These are phyloP conservation scores for Pythium phragmitis DNA, from an alignment of 352 stramenopile species.

Conservation along the genomic window DNA sequence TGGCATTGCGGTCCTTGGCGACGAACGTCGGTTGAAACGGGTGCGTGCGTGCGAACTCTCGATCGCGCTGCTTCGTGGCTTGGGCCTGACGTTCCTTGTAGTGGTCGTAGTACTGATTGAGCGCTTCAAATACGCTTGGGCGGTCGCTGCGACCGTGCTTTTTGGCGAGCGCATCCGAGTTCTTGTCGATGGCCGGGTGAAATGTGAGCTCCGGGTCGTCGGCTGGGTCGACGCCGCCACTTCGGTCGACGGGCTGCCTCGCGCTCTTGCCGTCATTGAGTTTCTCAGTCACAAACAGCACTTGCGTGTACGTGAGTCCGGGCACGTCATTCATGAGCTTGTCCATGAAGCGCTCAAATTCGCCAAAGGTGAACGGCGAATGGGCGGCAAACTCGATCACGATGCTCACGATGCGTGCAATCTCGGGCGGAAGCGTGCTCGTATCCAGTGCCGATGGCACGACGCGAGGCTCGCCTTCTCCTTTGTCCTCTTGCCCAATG, in stretches of 20 bases:
- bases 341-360: slow-evolving; percentile 61
- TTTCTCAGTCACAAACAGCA: slow-evolving; percentile 63
- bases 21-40: slow-evolving; percentile 64
- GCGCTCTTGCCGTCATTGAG: slow-evolving; percentile 41
- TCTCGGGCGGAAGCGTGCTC: slow-evolving; percentile 45
- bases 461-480: slow-evolving; percentile 18
- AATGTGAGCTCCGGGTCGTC: slow-evolving; percentile 68
- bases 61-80: slow-evolving; percentile 47
- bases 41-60: slow-evolving; percentile 55
- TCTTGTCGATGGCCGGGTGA: slow-evolving; percentile 63
- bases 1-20: slow-evolving; percentile 41
- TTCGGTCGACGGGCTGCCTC: slow-evolving; percentile 20
- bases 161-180: slow-evolving; percentile 55
- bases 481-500: background rate
- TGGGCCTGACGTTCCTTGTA: slow-evolving; percentile 62
- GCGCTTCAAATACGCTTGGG: slow-evolving; percentile 61
- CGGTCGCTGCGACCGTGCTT: slow-evolving; percentile 60
- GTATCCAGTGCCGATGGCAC: slow-evolving; percentile 40
- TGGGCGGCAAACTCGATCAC: slow-evolving; percentile 66
- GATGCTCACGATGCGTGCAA: slow-evolving; percentile 54
- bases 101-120: slow-evolving; percentile 76
- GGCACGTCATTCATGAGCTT: slow-evolving; percentile 57
- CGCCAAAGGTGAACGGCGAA: slow-evolving; percentile 36
- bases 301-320: slow-evolving; percentile 68
- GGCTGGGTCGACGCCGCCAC: slow-evolving; percentile 22